Evolutionary conservation across 2,329 filamentous ascomycete genomes (phyloP).

Genomic region (Microdochium paspali): DNA sequence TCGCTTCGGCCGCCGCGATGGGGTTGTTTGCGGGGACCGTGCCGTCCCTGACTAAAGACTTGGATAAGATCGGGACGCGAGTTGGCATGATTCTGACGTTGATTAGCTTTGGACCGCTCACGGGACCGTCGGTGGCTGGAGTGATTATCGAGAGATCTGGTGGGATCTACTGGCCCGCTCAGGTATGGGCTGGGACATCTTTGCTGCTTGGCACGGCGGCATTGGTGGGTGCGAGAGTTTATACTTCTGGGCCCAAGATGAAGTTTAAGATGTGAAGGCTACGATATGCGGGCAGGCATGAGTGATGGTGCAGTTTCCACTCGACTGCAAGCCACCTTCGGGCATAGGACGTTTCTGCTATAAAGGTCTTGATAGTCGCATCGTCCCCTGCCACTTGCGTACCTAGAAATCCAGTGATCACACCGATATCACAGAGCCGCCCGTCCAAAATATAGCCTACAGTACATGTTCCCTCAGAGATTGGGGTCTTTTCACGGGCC

Average conservation of each 20-base stretch:
- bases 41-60: conserved; percentile 31
- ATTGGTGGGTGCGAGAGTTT: neutral
- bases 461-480: too few species aligned
- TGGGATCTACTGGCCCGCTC: conserved; percentile 31
- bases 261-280: neutral
- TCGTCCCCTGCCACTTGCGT: too few species aligned
- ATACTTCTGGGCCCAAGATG: neutral
- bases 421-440: too few species aligned
- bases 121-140: conserved; percentile 33
- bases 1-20: conserved; percentile 31
- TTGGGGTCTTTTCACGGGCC: too few species aligned
- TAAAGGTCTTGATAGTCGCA: too few species aligned
- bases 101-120: conserved; percentile 30
- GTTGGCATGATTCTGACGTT: conserved; percentile 36
- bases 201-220: conserved; percentile 4
- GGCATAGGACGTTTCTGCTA: too few species aligned
- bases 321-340: too few species aligned
- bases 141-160: conserved; percentile 31
- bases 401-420: too few species aligned
- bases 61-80: conserved; percentile 31
- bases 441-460: too few species aligned
- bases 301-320: too few species aligned
- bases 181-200: conserved; percentile 35
- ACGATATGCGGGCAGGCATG: too few species aligned
- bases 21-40: conserved; percentile 29